Base-by-base conservation (phyloP, 2,329 filamentous ascomycete species). In the Colletotrichum orbiculare region DNA sequence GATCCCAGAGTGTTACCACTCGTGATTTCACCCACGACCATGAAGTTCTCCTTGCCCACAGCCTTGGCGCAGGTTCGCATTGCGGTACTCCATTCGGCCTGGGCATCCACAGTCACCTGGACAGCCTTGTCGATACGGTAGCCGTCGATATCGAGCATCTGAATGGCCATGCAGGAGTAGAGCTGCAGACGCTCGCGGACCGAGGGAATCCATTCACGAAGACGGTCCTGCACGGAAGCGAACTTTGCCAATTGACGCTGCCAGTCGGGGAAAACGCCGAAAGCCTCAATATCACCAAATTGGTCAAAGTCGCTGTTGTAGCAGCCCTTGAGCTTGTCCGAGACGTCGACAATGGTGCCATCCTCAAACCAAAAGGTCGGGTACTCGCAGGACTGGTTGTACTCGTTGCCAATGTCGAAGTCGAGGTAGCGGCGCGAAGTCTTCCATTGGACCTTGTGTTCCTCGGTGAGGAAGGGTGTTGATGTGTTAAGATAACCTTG, bases 81-180 rank as follows among this genome's bases (percentile, higher is more conserved):
- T 8, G 82, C 80, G 25, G 80, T 76, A 25, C 85, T 87, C 72
- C 87, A 89, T 48, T 85, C 81, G 6, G 81, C 87, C 63, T 88
- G 79, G 1, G 87, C 82, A 71, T 90, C 88, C 6, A 89, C 82
- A 0, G 88, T 89, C 11, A 86, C 83, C 61, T 89, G 87, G 13
- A 86, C 84, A 2, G 87, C 88, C 74, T 91, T 91, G 75, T 91
- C 88, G 74, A 89, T 88, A 58, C 88, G 84, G 71, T 87, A 89
- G 0, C 87, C 88, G 70, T 91, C 88, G 60, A 91, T 85, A 70
- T 90, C 88, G n/a, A 91, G 78, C 67, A 83, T 85, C 33, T 79
- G 75, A 61, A 91, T 88, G 39, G 86, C 80, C 74, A 90, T 86
- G 74, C 88, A 91, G 2, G 87, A 88, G 69, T 89, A 87, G 48